Conservation (phyloP, 129 eudicot species). For the Chrysanthemum seticuspe region DNA sequence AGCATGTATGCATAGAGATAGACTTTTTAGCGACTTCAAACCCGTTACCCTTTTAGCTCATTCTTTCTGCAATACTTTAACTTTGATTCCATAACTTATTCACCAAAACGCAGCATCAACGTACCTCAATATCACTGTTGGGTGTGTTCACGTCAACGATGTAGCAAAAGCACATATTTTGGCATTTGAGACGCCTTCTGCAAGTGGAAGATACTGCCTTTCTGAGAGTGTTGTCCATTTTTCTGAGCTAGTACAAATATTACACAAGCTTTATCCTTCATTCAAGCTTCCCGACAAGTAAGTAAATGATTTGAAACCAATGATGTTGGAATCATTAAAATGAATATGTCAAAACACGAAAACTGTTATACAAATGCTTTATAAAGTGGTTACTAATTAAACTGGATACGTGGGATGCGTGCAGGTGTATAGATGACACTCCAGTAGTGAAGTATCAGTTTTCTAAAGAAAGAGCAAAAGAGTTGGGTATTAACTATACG, state of each 20-base stretch:
- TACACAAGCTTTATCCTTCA: conserved; percentile 59
- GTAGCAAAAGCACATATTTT: conserved; percentile 60
- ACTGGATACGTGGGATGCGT: conserved; percentile 12
- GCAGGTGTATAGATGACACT: conserved; percentile 63
- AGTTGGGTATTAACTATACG: conserved; percentile 52
- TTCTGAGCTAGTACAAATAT: conserved; percentile 42
- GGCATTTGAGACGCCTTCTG: conserved; percentile 68
- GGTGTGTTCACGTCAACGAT: conserved; percentile 60
- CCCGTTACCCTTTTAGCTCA: background rate
- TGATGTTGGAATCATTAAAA: background rate
- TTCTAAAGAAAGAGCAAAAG: conserved; percentile 49
- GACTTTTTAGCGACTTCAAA: background rate
- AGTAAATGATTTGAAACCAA: conserved; percentile 23
- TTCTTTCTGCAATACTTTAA: background rate
- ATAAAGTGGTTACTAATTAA: conserved; percentile 4
- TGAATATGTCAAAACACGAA: background rate
- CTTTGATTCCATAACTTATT: conserved; percentile 7
- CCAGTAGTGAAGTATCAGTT: conserved; percentile 47
- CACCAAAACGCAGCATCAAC: conserved; percentile 32
- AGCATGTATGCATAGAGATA: background rate
- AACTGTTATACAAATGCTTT: background rate
- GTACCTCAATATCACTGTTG: conserved; percentile 40
- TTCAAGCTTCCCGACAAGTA: conserved; percentile 55
- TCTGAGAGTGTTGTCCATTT: conserved; percentile 52
- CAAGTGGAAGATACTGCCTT: conserved; percentile 64